Evolutionary conservation across 2,329 filamentous ascomycete genomes (phyloP), one percentile per base, ranked within the genome.

Genomic region (Aspergillus ruber): DNA sequence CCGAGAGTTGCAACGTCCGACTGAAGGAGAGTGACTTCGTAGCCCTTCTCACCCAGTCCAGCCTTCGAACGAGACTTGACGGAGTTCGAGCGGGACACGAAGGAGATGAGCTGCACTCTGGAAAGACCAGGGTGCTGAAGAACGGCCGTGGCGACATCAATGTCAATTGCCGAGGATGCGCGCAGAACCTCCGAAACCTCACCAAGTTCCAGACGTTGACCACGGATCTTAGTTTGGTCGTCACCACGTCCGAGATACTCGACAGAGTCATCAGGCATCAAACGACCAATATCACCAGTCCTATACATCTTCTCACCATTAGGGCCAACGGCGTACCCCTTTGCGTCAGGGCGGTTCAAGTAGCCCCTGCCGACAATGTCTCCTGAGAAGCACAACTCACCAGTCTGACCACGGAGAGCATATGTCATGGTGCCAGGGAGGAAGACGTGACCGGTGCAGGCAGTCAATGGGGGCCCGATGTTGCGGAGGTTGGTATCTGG

Each of bases 211-310:
- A 95, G 82, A 45, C 89, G 76, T 56, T 91, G 86, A 0, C 90
- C 90, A 35, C 88, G 80, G 12, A 95, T 77, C 64, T 95, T 95
- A 47, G 94, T 76, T 64, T 94, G 89, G 50, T 86, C 86, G 56
- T 95, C 89, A 13, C 85, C 74, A 38, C 89, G 79, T 5, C 88
- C 87, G 8, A 82, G 68, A 33, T 91, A 88, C 6, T 88, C 69
- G 3, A 95, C 74, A 0, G 83, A 85, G 0, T 85, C 85, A 58
- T 93, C 86, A 0, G 81, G 74, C 8, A 94, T 78, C 70, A 95
- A 80, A 13, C 88, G 78, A 0, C 89, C 90, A 54, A 90, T 75
- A 59, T 95, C 90, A 0, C 90, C 90, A 29, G 85, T 89, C 3
- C 88, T 79, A 58, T 95, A 95, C 1, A 95, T 71, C 1, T 82